Evolutionary conservation across 805 yeast genomes (phyloP), one percentile per base, ranked within the genome.

Genomic region (Candida orba): DNA sequence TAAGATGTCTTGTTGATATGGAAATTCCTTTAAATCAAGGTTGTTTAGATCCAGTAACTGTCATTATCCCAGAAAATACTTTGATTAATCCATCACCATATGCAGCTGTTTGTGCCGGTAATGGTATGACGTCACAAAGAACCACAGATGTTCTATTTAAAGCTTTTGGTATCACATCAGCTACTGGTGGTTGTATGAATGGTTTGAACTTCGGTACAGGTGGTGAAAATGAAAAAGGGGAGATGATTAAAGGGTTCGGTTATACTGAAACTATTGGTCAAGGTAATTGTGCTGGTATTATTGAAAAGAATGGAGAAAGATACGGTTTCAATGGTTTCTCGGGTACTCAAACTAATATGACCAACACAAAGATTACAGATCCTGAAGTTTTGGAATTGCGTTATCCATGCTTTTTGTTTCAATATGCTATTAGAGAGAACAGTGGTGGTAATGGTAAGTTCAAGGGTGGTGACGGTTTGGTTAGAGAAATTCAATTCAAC

Each of bases 231-330:
- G 56, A 46, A 15, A 61, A 65, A 20, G 65, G 75, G 34, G 52
- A 73, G 68, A 34, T 68, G 50, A 69, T 27, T 57, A 56, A 45
- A 72, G 74, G 77, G 9, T 75, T 75, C 54, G 81, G 78, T 4
- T 71, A 71, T 53, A 69, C 72, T 42, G 81, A 76, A 51, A 73
- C 81, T 3, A 73, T 76, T 44, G 76, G 78, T 47, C 77, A 76
- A 35, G 81, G 81, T 23, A 65, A 71, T 34, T 77, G 79, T 46
- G 79, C 79, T 18, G 75, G 75, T 7, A 68, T 51, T 50, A 63
- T 48, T 54, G 75, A 72, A 53, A 65, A 55, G 87, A 67, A 82
- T 53, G 96, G 96, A 24, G 85, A 84, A 89, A 81, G 74, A 29
- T 68, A 69, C 14, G 84, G 84, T 0, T 55, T 53, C 41, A 56